These are phyloP conservation scores for Saposhnikovia divaricata DNA, from an alignment of 129 eudicot genomes.

Conservation along the genomic window DNA sequence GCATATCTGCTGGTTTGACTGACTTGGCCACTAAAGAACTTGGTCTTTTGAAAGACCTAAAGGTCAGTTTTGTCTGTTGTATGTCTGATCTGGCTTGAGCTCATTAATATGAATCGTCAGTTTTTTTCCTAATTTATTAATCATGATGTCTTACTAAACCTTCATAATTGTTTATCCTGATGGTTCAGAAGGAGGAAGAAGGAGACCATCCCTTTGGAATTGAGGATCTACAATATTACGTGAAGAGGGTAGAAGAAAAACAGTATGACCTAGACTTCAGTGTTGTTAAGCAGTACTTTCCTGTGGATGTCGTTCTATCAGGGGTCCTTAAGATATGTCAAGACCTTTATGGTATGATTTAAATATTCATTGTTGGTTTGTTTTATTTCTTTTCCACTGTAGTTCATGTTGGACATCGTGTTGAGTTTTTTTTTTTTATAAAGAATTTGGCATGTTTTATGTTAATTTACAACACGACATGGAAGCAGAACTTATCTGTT, in stretches of 20 bases:
- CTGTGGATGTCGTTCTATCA: conserved; percentile 60
- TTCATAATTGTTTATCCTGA: conserved; percentile 20
- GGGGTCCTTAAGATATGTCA: conserved; percentile 92
- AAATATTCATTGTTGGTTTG: background rate
- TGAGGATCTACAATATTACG: conserved; percentile 78
- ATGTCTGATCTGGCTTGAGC: conserved; percentile 31
- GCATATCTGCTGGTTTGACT: conserved; percentile 63
- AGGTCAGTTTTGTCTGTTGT: conserved; percentile 38
- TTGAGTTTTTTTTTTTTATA: background rate
- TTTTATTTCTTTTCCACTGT: conserved; percentile 6
- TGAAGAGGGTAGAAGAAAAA: conserved; percentile 63
- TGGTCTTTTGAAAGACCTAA: conserved; percentile 48
- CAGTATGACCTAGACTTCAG: conserved; percentile 71
- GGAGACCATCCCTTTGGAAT: conserved; percentile 74
- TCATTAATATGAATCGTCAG: conserved; percentile 27
- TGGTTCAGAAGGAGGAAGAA: conserved; percentile 71
- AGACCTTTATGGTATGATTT: conserved; percentile 72
- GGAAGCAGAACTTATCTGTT: background rate
- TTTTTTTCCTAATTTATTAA: background rate
- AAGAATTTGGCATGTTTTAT: background rate
- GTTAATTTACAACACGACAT: background rate
- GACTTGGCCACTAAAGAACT: conserved; percentile 77
- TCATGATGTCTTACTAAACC: background rate
- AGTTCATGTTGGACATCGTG: background rate
- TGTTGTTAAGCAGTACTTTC: conserved; percentile 77